A percentile compares a stretch with the other conserved stretches of the same genome.
Evolutionary conservation across 208 protist genomes (phyloP).

Genomic region (Trichomonas gallinae): DNA sequence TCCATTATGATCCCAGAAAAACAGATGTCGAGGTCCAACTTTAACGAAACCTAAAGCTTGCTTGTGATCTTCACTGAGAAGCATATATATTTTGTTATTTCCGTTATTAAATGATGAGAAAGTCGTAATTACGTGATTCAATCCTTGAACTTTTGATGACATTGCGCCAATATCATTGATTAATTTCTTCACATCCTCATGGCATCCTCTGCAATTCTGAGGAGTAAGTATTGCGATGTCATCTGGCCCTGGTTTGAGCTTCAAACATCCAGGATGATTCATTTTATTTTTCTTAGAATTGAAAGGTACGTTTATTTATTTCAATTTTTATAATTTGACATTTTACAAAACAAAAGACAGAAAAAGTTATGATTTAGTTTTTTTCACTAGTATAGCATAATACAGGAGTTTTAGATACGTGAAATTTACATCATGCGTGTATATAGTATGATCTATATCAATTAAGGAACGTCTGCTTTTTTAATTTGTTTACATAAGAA

Average conservation of each 20-base stretch:
- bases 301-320: too few relatives aligned
- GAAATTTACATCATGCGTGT: too few relatives aligned
- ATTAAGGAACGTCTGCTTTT: too few relatives aligned
- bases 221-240: background rate
- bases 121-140: background rate
- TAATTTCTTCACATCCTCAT: background rate
- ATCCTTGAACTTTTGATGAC: background rate
- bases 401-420: too few relatives aligned
- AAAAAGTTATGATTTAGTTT: too few relatives aligned
- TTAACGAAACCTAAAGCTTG: background rate
- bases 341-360: too few relatives aligned
- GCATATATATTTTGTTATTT: background rate
- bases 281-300: background rate
- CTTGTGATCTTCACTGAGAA: background rate
- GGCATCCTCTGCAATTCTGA: too few relatives aligned
- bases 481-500: too few relatives aligned
- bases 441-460: too few relatives aligned
- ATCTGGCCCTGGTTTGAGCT: background rate
- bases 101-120: background rate
- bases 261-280: background rate
- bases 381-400: too few relatives aligned
- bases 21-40: background rate
- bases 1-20: background rate
- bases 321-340: too few relatives aligned
- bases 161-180: background rate